phyloP scores from a whole-genome alignment of 257 asterid genomes.

The Primulina huaijiensis region DNA sequence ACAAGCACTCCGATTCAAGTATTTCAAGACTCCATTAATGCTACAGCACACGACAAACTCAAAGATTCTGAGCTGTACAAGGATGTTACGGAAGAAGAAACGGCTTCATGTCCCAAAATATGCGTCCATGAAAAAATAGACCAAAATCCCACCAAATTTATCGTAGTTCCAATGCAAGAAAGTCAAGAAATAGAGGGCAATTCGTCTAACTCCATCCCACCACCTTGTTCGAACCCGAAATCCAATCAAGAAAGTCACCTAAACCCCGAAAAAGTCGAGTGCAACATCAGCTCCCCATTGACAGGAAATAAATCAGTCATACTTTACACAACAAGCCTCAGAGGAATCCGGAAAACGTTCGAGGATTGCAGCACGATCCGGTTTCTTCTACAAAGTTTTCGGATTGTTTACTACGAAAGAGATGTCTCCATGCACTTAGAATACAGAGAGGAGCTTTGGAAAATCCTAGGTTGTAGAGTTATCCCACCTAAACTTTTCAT shows the following conservation, averaged over 20 bases:
- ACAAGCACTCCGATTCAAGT: conserved; percentile 20
- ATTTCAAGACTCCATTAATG: conserved; percentile 28
- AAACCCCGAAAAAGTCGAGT: conserved; percentile 12
- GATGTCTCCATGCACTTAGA: conserved; percentile 71
- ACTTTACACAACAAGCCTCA: conserved; percentile 71
- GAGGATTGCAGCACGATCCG: conserved; percentile 61
- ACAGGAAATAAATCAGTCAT: conserved; percentile 45
- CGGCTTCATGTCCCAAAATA: conserved; percentile 1
- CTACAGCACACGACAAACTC: conserved; percentile 18
- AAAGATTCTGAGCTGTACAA: conserved; percentile 6
- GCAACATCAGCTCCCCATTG: neutral
- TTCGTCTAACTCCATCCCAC: conserved; percentile 10
- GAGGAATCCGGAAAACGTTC: conserved; percentile 74
- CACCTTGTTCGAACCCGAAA: conserved; percentile 11
- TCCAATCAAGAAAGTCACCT: conserved; percentile 19
- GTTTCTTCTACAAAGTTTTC: conserved; percentile 56
- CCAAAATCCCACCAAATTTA: conserved; percentile 12
- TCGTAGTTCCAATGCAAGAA: conserved; percentile 12
- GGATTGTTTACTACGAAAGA: conserved; percentile 48
- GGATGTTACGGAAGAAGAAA: conserved; percentile 24
- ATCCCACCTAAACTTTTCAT: conserved; percentile 80
- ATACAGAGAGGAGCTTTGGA: conserved; percentile 76
- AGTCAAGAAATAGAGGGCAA: neutral
- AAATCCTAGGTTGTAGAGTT: conserved; percentile 39
- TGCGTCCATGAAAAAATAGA: conserved; percentile 6